These are phyloP conservation scores for Cunninghamia lanceolata DNA, from an alignment of 75 land plant species.

Conservation along the genomic window DNA sequence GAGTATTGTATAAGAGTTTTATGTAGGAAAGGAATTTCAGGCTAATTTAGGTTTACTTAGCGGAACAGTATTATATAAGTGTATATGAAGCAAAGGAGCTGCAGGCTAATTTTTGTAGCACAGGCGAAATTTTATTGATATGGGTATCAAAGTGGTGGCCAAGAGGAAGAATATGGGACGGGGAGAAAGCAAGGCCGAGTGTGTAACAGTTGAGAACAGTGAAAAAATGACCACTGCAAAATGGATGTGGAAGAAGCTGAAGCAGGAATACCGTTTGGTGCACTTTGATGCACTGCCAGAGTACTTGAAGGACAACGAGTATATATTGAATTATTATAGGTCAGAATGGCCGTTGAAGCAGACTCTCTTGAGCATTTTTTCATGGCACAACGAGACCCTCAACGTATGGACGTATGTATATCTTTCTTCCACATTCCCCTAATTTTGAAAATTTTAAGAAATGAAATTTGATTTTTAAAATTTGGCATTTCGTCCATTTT, in stretches of 20 bases:
- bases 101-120: not conserved
- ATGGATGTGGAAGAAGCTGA: slow-evolving; percentile 27
- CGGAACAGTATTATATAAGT: not conserved
- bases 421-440: not conserved
- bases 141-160: slow-evolving; percentile 6
- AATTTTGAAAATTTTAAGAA: not conserved
- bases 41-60: not conserved
- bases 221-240: slow-evolving; percentile 5
- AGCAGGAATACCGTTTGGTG: slow-evolving; percentile 43
- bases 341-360: slow-evolving; percentile 81
- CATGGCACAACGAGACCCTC: slow-evolving; percentile 91
- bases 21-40: not conserved
- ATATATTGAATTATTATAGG: slow-evolving; percentile 66
- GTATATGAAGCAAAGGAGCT: not conserved
- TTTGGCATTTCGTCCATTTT: not conserved
- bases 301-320: slow-evolving; percentile 83
- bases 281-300: slow-evolving; percentile 79
- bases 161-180: slow-evolving; percentile 2
- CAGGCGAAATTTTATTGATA: not conserved
- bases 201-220: slow-evolving; percentile 1
- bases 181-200: slow-evolving; percentile 1
- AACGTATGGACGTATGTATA: slow-evolving; percentile 88
- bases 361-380: slow-evolving; percentile 63
- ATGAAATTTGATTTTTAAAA: not conserved
- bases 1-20: not conserved